phyloP scores from a whole-genome alignment of 805 yeast species.

The Yueomyces sinensis region DNA sequence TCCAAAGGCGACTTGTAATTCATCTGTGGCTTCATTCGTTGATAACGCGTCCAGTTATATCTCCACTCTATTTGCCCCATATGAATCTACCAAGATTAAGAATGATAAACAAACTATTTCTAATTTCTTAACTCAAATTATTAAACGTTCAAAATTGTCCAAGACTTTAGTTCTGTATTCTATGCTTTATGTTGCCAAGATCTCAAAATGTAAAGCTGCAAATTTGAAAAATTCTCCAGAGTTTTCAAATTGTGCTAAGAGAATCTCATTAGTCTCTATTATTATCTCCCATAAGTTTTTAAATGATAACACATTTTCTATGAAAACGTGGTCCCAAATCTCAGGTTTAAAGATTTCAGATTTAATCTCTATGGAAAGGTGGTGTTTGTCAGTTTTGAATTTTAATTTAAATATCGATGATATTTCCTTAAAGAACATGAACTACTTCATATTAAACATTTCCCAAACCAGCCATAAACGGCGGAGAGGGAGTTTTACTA shows the following conservation, averaged over 20 bases:
- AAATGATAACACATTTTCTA: conserved; percentile 16
- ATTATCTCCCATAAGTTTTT: conserved; percentile 16
- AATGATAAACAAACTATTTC: conserved; percentile 3
- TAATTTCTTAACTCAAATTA: conserved; percentile 6
- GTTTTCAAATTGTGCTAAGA: conserved; percentile 15
- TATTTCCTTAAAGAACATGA: not conserved
- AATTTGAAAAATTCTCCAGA: conserved; percentile 10
- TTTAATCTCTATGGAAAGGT: conserved; percentile 15
- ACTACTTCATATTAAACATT: not conserved
- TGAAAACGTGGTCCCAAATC: conserved; percentile 16
- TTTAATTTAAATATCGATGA: conserved; percentile 4
- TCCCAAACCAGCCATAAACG: no score
- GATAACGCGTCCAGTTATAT: not conserved
- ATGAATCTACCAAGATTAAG: conserved; percentile 7
- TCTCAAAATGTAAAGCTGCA: not conserved
- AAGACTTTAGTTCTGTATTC: not conserved
- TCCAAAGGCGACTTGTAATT: not conserved
- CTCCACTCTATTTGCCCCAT: not conserved
- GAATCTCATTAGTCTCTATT: conserved; percentile 13
- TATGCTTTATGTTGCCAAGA: not conserved
- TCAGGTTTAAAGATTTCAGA: conserved; percentile 11
- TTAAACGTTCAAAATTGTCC: conserved; percentile 5
- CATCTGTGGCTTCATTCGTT: not conserved
- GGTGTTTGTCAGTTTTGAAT: conserved; percentile 13
- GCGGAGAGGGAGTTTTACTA: not conserved